Evolutionary conservation across 106 monocot genomes (phyloP), one percentile per base, ranked within the genome.

Genomic region (Dioscorea alata): DNA sequence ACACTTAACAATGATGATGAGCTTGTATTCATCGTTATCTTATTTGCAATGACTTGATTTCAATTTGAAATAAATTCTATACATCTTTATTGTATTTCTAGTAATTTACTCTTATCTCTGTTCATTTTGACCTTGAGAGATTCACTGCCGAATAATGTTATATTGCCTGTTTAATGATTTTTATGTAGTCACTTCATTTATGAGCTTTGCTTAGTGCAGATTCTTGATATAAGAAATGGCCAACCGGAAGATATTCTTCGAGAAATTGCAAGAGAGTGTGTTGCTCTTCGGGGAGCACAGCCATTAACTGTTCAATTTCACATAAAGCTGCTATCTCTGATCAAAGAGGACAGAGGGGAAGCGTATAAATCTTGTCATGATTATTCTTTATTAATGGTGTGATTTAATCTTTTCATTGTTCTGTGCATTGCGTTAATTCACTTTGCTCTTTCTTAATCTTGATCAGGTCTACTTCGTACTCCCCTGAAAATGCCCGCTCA

Each of bases 141-240:
- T 13, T 0, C 16, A 16, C n/a, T 15, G 13, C 54, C 4, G 16
- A 34, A 5, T 4, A 18, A 35, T 35, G 7, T 16, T 8, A 13
- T 21, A 21, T 60, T 60, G 2, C 23, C 49, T 48, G 13, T 22
- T 0, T 21, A 17, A 53, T n/a, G 22, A 53, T n/a, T 35, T 42
- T 70, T 21, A 20, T 20, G 23, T 62, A 34, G 33, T 53, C 18
- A 8, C 8, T 33, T 12, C 63, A 33, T 20, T 15, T 20, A 24
- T 19, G 8, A 3, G 23, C 22, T 16, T 60, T 9, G 63, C 25
- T 24, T 8, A 54, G 2, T 64, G 21, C 56, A 91, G 91, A 73
- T 82, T 63, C 75, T 91, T 63, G 60, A 76, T 67, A 74, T 91
- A 71, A 73, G 67, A 68, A 82, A 80, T 66, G 91, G 91, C 8